Evolutionary conservation across 805 yeast species (phyloP).

Genomic region (Ogataea methanolica): DNA sequence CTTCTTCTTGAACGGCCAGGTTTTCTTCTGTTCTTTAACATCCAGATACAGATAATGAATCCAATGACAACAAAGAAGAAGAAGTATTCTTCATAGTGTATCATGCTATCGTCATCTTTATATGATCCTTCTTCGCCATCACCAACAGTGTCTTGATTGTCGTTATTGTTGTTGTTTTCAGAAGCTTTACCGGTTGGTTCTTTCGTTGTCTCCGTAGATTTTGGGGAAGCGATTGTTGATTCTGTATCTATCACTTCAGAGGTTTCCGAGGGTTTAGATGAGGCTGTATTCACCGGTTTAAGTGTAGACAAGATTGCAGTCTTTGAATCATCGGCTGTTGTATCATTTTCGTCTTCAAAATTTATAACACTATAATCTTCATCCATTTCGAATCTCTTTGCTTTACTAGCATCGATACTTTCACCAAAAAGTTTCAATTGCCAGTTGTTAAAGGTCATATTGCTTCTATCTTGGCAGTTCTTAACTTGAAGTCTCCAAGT

Average conservation of each 20-base stretch:
- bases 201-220: slow-evolving; percentile 3
- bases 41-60: slow-evolving; percentile 40
- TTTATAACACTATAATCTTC: slow-evolving; percentile 41
- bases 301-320: neutral
- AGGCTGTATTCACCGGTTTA: neutral
- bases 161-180: neutral
- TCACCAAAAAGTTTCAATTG: slow-evolving; percentile 81
- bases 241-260: neutral
- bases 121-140: slow-evolving; percentile 19
- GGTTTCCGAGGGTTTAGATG: too few relatives aligned
- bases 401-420: slow-evolving; percentile 57
- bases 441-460: slow-evolving; percentile 57
- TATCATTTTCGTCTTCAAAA: slow-evolving; percentile 14
- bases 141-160: slow-evolving; percentile 12
- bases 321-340: slow-evolving; percentile 5
- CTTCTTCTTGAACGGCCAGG: slow-evolving; percentile 48
- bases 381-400: slow-evolving; percentile 48
- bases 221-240: slow-evolving; percentile 11
- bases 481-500: slow-evolving; percentile 72
- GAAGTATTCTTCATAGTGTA: slow-evolving; percentile 58
- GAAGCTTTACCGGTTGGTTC: slow-evolving; percentile 4
- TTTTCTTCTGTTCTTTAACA: slow-evolving; percentile 33
- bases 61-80: slow-evolving; percentile 58
- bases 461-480: slow-evolving; percentile 35
- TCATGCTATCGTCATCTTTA: slow-evolving; percentile 19